Percentiles rank a stretch among this genome's conserved stretches.
Evolutionary conservation across 768 basidiomycete genomes (phyloP).

Genomic region (Mycena latifolia): DNA sequence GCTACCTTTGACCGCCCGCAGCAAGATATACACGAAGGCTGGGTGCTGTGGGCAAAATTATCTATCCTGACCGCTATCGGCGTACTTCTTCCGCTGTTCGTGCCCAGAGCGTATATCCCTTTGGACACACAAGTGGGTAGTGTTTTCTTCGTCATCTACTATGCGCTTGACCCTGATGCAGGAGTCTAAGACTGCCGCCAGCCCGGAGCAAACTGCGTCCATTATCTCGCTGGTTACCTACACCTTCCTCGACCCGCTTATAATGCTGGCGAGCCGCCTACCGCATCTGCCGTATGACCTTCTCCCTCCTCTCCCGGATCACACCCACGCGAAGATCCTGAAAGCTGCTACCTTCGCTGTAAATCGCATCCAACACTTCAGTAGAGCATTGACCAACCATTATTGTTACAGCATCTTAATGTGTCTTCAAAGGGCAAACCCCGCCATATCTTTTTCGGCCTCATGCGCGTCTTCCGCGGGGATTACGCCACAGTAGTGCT

Average conservation of each 20-base stretch:
- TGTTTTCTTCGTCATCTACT: neutral
- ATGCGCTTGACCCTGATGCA: neutral
- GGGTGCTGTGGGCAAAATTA: slow-evolving; percentile 18
- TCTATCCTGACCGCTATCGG: slow-evolving; percentile 1
- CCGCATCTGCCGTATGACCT: slow-evolving; percentile 25
- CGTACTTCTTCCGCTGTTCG: slow-evolving; percentile 3
- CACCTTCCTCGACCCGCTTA: slow-evolving; percentile 22
- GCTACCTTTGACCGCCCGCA: slow-evolving; percentile 16
- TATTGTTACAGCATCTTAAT: slow-evolving; percentile 41
- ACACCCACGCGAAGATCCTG: slow-evolving; percentile 13
- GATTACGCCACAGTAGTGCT: slow-evolving; percentile 47
- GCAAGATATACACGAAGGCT: slow-evolving; percentile 22
- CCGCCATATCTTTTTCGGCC: slow-evolving; percentile 61
- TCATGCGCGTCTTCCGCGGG: slow-evolving; percentile 54
- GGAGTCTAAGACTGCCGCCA: neutral
- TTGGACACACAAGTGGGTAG: neutral
- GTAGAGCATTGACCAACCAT: neutral
- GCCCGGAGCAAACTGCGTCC: slow-evolving; percentile 25
- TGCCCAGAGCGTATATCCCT: neutral
- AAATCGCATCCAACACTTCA: neutral
- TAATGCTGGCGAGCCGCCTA: slow-evolving; percentile 14
- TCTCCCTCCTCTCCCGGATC: slow-evolving; percentile 29
- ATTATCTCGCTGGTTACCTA: slow-evolving; percentile 23
- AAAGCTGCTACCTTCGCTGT: slow-evolving; percentile 14
- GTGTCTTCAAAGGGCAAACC: slow-evolving; percentile 52